phyloP scores from a whole-genome alignment of 2,329 filamentous ascomycete genomes.

The Xylaria sp. region DNA sequence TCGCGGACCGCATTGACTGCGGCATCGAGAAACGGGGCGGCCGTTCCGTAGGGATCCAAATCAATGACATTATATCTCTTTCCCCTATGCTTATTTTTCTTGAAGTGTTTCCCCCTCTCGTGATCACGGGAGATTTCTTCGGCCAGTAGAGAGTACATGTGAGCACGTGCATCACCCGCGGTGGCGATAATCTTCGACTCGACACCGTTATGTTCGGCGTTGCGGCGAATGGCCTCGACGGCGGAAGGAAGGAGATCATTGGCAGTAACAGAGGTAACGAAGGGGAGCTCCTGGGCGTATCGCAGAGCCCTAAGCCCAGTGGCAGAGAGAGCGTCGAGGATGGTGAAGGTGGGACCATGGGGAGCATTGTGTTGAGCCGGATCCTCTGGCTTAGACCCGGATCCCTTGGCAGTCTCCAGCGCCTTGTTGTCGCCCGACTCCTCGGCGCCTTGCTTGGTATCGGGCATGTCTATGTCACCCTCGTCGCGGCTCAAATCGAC shows the following conservation, averaged over 20 bases:
- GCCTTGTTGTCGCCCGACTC: conserved; percentile 8
- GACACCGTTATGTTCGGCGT: conserved; percentile 84
- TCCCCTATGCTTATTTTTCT: conserved; percentile 53
- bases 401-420: conserved; percentile 28
- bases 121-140: conserved; percentile 58
- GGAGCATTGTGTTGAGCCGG: conserved; percentile 38
- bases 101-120: conserved; percentile 52
- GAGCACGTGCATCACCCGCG: conserved; percentile 83
- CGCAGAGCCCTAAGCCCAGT: conserved; percentile 90
- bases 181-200: conserved; percentile 75
- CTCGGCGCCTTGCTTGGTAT: conserved; percentile 34
- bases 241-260: conserved; percentile 88
- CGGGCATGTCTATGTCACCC: conserved; percentile 38
- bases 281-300: conserved; percentile 91
- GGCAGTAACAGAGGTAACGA: conserved; percentile 81
- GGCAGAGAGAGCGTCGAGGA: conserved; percentile 93
- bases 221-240: conserved; percentile 82
- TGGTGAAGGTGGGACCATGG: conserved; percentile 70
- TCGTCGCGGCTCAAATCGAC: conserved; percentile 21
- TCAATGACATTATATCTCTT: conserved; percentile 93
- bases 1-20: conserved; percentile 84
- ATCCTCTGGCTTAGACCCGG: conserved; percentile 32
- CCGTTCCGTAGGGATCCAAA: conserved; percentile 94
- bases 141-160: conserved; percentile 84
- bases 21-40: conserved; percentile 90